Percentiles rank a stretch among this genome's conserved stretches.
Evolutionary conservation across 2,329 filamentous ascomycete genomes (phyloP).

Genomic region (Phaeosphaeria sp.): DNA sequence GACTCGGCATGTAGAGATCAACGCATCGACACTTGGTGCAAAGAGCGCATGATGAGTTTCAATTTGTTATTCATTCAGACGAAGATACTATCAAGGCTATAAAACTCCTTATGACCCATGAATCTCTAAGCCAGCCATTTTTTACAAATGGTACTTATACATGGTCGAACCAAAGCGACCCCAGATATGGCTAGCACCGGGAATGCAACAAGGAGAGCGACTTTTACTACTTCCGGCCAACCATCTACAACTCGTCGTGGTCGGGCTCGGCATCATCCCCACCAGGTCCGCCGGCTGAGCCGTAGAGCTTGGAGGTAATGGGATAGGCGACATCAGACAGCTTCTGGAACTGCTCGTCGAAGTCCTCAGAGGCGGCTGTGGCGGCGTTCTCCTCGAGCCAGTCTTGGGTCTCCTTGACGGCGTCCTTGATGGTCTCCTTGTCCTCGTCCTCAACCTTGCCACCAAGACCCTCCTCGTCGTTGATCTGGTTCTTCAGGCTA

Average conservation of each 20-base stretch:
- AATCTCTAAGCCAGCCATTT: conserved; percentile 25
- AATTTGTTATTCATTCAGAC: conserved; percentile 22
- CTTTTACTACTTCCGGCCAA: conserved; percentile 17
- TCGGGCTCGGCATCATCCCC: conserved; percentile 69
- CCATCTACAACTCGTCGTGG: conserved; percentile 58
- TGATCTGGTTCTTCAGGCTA: conserved; percentile 98
- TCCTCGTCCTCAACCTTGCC: conserved; percentile 99
- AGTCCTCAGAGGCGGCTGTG: conserved; percentile 87
- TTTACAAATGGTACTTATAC: conserved; percentile 37
- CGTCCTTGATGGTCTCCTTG: conserved; percentile 94
- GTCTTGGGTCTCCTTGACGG: conserved; percentile 94
- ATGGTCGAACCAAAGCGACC: conserved; percentile 20
- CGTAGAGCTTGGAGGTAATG: conserved; percentile 98
- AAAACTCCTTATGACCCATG: conserved; percentile 26
- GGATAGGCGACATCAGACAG: conserved; percentile 95
- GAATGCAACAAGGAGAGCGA: conserved; percentile 28
- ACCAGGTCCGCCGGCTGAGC: conserved; percentile 65
- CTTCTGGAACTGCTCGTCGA: conserved; percentile 99
- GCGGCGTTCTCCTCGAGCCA: conserved; percentile 96
- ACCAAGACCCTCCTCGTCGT: conserved; percentile 94
- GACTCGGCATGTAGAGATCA: too few relatives aligned
- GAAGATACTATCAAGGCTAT: conserved; percentile 18
- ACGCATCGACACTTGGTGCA: too few relatives aligned
- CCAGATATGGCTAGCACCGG: conserved; percentile 20
- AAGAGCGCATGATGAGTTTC: conserved; percentile 8